Conservation (phyloP, 2,329 filamentous ascomycete genomes). For the Xylaria polymorpha region DNA sequence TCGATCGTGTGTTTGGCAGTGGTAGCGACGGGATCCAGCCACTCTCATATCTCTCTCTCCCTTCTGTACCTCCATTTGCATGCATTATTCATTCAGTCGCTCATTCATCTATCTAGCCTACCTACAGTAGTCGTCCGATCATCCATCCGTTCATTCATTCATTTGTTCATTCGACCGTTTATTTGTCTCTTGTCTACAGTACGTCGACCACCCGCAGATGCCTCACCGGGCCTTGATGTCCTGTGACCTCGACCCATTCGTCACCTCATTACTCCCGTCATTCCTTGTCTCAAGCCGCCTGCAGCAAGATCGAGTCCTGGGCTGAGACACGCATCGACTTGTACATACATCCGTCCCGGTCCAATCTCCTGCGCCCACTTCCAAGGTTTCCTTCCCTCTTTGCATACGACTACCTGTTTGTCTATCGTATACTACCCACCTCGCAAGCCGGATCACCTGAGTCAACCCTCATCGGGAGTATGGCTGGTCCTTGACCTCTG, state of each 20-base stretch:
- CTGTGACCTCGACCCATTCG: conserved; percentile 11
- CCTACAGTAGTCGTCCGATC: neutral
- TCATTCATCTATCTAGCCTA: neutral
- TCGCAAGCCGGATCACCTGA: conserved; percentile 10
- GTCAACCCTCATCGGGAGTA: conserved; percentile 22
- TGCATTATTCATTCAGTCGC: conserved; percentile 5
- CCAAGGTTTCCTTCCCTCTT: neutral
- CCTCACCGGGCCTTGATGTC: conserved; percentile 15
- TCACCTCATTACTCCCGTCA: conserved; percentile 13
- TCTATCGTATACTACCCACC: neutral
- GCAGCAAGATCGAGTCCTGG: conserved; percentile 26
- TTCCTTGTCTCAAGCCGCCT: conserved; percentile 30
- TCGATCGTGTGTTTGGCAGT: conserved; percentile 15
- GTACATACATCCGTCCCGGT: conserved; percentile 13
- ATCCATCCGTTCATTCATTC: conserved; percentile 16
- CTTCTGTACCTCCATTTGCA: conserved; percentile 21
- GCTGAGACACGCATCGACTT: conserved; percentile 36
- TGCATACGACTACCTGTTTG: neutral
- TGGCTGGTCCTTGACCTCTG: conserved; percentile 35
- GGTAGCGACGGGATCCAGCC: conserved; percentile 13
- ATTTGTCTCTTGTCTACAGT: conserved; percentile 2
- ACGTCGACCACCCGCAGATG: conserved; percentile 15
- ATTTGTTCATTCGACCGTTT: neutral
- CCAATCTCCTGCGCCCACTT: conserved; percentile 13
- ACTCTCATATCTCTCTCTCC: conserved; percentile 1